Base-by-base conservation (phyloP, 176 grass and related monocot genomes). In the Urochloa ruziziensis region DNA sequence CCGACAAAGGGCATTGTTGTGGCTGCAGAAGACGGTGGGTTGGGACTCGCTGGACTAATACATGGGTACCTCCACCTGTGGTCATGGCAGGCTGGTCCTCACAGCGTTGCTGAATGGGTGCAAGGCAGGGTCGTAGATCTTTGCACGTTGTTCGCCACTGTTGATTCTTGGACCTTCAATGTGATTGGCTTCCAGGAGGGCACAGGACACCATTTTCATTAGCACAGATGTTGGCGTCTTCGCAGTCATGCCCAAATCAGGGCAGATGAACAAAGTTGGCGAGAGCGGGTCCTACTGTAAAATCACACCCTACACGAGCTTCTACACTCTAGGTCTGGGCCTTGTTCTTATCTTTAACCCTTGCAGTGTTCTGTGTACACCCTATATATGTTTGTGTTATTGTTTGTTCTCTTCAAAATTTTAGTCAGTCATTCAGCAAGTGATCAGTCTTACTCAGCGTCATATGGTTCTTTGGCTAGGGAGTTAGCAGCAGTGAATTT, bases 251-350 rank as follows among this genome's bases (percentile, higher is more conserved):
- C 6, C 43, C 29, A 51, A 47, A 7, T 49, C 77, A 9, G 77
- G 23, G 28, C 18, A 66, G 43, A 43, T 35, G 77, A 79, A 63
- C 19, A 49, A 79, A 43, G 43, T 79, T 24, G 77, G 60, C 18
- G 44, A 79, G 28, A 64, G 19, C 5, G 77, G 59, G 5, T 79
- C 11, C 28, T 51, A 79, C 21, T 35, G 35, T 35, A 28, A 60
- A 18, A 43, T 79, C 0, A 42, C 43, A 66, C 77, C 77, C 43
- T 79, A 79, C 44, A 30, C 16, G 19, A 65, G 77, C 60, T 79
- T 80, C 30, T 80, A 80, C 77, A 80, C 77, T 67, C 62, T 30
- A 80, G 77, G 77, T 80, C 65, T 1, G n/a, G 49, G 21, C 34
- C 12, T 32, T 58, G 36, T 13, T 25, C 30, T 80, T 19, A 15